Percentiles rank a stretch among this genome's conserved stretches.
Evolutionary conservation across 2,329 filamentous ascomycete species (phyloP).

Genomic region (Macroventuria anomochaeta): DNA sequence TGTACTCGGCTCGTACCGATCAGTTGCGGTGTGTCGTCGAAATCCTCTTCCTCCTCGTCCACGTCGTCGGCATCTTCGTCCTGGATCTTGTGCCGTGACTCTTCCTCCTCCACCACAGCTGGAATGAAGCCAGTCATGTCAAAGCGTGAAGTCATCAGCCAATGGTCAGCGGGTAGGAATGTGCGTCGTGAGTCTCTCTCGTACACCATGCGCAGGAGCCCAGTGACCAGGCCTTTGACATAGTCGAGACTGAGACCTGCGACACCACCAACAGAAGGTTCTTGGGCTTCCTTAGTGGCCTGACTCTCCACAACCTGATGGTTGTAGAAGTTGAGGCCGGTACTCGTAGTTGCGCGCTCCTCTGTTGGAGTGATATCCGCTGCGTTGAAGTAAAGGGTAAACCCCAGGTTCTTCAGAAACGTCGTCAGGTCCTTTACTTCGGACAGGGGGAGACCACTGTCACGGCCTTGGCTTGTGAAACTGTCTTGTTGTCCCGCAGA

Average conservation of each 20-base stretch:
- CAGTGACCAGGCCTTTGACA: conserved; percentile 79
- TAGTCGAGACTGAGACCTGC: conserved; percentile 78
- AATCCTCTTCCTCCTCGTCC: conserved; percentile 51
- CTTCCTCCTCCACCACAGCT: conserved; percentile 86
- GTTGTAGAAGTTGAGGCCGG: conserved; percentile 50
- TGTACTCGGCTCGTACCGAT: conserved; percentile 67
- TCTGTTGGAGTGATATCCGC: conserved; percentile 64
- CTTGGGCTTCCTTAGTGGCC: conserved; percentile 36
- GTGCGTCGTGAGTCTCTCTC: conserved; percentile 88
- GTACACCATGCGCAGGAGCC: conserved; percentile 84
- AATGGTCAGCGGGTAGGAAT: conserved; percentile 84
- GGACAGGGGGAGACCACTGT: conserved; percentile 71
- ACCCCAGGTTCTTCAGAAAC: conserved; percentile 90
- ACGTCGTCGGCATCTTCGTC: conserved; percentile 66
- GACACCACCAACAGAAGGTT: conserved; percentile 64
- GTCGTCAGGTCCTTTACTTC: conserved; percentile 77
- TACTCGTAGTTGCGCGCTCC: conserved; percentile 55
- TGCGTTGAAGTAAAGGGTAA: conserved; percentile 85
- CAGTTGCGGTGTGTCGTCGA: conserved; percentile 44
- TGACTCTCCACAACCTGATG: conserved; percentile 29
- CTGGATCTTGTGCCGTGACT: conserved; percentile 72
- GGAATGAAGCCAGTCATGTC: conserved; percentile 88
- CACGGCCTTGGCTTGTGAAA: conserved; percentile 46
- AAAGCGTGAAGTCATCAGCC: conserved; percentile 89
- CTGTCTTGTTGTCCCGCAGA: conserved; percentile 55